Base-by-base conservation (phyloP, 2,329 filamentous ascomycete species). In the Cercospora zeae-maydis region DNA sequence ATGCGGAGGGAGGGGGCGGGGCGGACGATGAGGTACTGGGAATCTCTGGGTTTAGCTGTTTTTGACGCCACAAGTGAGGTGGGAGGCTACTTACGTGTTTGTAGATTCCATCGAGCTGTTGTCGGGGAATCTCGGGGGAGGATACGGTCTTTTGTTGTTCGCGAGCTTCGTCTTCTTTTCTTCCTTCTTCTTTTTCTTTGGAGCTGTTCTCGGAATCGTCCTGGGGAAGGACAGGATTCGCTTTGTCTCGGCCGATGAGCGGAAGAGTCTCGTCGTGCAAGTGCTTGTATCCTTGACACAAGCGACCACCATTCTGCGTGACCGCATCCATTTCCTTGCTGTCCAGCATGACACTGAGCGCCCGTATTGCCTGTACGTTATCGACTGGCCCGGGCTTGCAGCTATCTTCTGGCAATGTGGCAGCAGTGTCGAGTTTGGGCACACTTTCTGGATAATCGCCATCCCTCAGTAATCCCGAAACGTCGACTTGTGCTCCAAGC, bases 401-500 rank as follows among this genome's bases (percentile, higher is more conserved):
- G 3, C 76, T 66, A 3, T 75, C 68, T 14, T 67, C 63, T 9
- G 56, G 39, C 54, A 39, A 33, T 21, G 72, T 63, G 7, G 74
- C 68, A 47, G 62, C 69, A 56, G 61, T 70, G 37, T 67, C 72
- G 24, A 70, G 66, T 49, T 63, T 72, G 54, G 80, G 79, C 13
- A 90, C 77, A 0, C 85, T 86, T 10, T 88, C 85, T 33, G 91
- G 81, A 14, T 87, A 87, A 0, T 84, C 81, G 63, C 82, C 84
- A 42, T 89, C 85, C 70, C 86, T 88, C 9, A 86, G 84, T 0
- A 91, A 80, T 3, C 87, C 86, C 0, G 85, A 88, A 10, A 91
- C 81, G 64, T 91, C 88, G 24, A 91, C 84, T 72, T 91, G 88
- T 0, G 88, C 88, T 33, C 89, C 88, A 58, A 92, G 84, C 69